Evolutionary conservation across 2,329 filamentous ascomycete species (phyloP).

Genomic region (Phialocephala sp.): DNA sequence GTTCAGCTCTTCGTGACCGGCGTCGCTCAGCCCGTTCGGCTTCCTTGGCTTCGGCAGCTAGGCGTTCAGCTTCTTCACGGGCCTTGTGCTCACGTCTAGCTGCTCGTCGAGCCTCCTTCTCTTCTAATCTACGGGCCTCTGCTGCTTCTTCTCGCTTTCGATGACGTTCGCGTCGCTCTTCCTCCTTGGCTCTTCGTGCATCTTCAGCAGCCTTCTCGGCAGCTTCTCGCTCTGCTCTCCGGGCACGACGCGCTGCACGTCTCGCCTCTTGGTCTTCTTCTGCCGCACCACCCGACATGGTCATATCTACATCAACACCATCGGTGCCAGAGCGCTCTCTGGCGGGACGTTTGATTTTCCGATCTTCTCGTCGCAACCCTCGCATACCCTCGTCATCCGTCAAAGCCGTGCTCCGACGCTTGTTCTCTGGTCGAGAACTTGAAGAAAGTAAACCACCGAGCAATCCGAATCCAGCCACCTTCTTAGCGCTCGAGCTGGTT

Average conservation of each 20-base stretch:
- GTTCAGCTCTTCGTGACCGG: constrained; percentile 50
- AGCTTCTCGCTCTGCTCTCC: constrained; percentile 57
- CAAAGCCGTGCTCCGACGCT: constrained; percentile 56
- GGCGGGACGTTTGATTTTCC: constrained; percentile 42
- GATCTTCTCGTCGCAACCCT: constrained; percentile 43
- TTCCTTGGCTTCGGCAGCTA: constrained; percentile 45
- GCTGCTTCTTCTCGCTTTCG: constrained; percentile 62
- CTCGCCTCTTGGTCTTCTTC: constrained; percentile 61
- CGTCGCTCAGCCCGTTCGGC: constrained; percentile 56
- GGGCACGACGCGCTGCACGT: constrained; percentile 65
- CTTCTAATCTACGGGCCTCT: constrained; percentile 59
- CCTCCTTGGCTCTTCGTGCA: constrained; percentile 61
- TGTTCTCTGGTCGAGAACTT: constrained; percentile 51
- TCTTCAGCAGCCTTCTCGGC: constrained; percentile 58
- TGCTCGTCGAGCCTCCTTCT: constrained; percentile 63
- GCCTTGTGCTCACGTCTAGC: constrained; percentile 59
- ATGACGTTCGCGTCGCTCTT: constrained; percentile 60
- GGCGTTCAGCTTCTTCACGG: constrained; percentile 49
- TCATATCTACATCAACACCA: constrained; percentile 49
- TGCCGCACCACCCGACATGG: constrained; percentile 51
- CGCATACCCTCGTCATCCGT: constrained; percentile 55
- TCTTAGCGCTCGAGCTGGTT: constrained; percentile 66
- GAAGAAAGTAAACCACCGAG: constrained; percentile 62
- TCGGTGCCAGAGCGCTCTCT: constrained; percentile 47
- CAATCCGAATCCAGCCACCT: constrained; percentile 63